These are phyloP conservation scores for Nitzschia sp. DNA, from an alignment of 108 stramenopile genomes.

Conservation along the genomic window DNA sequence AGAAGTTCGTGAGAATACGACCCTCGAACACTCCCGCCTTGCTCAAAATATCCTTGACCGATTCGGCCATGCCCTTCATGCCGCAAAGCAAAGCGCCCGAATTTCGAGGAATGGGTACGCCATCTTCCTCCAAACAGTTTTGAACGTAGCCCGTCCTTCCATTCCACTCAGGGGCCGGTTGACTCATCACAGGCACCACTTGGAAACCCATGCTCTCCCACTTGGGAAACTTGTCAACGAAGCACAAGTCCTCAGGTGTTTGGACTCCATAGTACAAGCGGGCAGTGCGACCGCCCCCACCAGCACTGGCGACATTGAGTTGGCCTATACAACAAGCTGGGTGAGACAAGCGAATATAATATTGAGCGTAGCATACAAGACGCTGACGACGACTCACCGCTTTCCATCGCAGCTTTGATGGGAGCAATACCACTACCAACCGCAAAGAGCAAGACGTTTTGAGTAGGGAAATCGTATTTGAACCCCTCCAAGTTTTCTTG, in stretches of 20 bases:
- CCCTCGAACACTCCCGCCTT: conserved; percentile 91
- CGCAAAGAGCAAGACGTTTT: conserved; percentile 82
- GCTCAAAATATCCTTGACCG: conserved; percentile 78
- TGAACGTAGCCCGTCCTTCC: conserved; percentile 91
- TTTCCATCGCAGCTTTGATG: conserved; percentile 91
- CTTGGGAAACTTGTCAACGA: conserved; percentile 69
- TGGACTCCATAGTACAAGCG: conserved; percentile 89
- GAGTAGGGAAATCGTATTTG: conserved; percentile 91
- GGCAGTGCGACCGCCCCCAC: conserved; percentile 63
- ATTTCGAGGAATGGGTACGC: conserved; percentile 83
- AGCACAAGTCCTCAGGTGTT: conserved; percentile 77
- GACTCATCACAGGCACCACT: conserved; percentile 85
- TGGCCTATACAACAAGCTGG: conserved; percentile 16
- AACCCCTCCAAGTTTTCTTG: conserved; percentile 80
- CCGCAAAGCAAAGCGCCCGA: conserved; percentile 79
- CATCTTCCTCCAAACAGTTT: conserved; percentile 88
- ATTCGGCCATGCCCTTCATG: conserved; percentile 87
- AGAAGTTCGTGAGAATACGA: conserved; percentile 90
- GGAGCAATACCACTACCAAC: conserved; percentile 91
- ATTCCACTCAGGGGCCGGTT: conserved; percentile 59
- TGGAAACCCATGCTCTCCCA: conserved; percentile 85
- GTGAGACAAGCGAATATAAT: neutral
- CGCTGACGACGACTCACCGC: conserved; percentile 8
- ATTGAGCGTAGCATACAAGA: neutral
- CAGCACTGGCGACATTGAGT: conserved; percentile 53